These are phyloP conservation scores for Linanthus parryae DNA, from an alignment of 148 eudicot genomes.

Conservation along the genomic window DNA sequence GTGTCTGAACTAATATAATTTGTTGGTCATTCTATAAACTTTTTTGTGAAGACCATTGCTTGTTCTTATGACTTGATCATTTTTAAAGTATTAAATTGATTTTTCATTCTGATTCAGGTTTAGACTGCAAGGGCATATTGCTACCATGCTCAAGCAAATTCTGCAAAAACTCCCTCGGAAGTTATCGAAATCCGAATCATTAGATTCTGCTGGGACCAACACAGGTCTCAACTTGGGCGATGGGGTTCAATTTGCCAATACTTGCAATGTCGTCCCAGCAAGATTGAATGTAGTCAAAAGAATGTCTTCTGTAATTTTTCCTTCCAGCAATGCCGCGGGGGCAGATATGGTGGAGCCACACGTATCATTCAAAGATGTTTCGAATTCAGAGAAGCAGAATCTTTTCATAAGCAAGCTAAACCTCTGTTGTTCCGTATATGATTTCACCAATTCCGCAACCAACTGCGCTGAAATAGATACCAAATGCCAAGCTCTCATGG, in stretches of 20 bases:
- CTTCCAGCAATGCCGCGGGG: slow-evolving; percentile 29
- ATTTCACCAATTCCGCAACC: slow-evolving; percentile 29
- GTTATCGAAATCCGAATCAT: slow-evolving; percentile 26
- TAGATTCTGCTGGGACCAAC: slow-evolving; percentile 24
- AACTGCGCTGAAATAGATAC: slow-evolving; percentile 30
- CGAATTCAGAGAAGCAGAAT: slow-evolving; percentile 32
- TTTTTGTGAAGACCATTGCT: too few relatives aligned
- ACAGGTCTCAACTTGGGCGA: slow-evolving; percentile 21
- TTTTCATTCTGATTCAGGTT: not conserved
- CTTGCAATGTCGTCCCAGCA: slow-evolving; percentile 27
- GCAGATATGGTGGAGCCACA: slow-evolving; percentile 34
- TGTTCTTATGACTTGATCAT: too few relatives aligned
- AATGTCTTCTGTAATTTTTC: slow-evolving; percentile 46
- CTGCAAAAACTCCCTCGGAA: slow-evolving; percentile 38
- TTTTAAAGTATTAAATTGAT: too few relatives aligned
- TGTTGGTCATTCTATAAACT: too few relatives aligned
- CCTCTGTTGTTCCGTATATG: slow-evolving; percentile 32
- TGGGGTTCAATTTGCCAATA: slow-evolving; percentile 22
- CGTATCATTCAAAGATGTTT: slow-evolving; percentile 35
- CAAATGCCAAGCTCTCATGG: slow-evolving; percentile 29
- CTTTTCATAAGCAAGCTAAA: slow-evolving; percentile 39
- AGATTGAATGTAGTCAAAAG: slow-evolving; percentile 31
- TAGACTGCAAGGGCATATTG: slow-evolving; percentile 6
- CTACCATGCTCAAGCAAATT: slow-evolving; percentile 37
- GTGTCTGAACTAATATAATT: too few relatives aligned